Conservation (phyloP, 805 yeast species). For the Peterozyma toletana region DNA sequence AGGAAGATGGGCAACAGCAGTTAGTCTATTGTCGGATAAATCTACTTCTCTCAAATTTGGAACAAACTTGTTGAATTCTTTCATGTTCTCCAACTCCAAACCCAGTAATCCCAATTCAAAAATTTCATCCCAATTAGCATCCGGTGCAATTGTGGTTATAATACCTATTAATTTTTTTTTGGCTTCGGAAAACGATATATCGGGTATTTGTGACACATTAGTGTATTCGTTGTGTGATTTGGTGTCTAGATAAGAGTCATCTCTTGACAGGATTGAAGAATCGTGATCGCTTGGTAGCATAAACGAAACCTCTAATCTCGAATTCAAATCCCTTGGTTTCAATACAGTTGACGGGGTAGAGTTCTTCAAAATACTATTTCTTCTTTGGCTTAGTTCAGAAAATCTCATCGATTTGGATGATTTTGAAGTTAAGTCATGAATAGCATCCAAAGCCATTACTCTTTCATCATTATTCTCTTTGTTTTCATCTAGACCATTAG, state of each 20-base stretch:
- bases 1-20: conserved; percentile 41
- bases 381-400: neutral
- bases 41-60: conserved; percentile 34
- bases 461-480: conserved; percentile 3
- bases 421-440: conserved; percentile 6
- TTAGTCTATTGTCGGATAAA: conserved; percentile 33
- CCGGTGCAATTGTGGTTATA: conserved; percentile 34
- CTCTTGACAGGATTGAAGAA: conserved; percentile 11
- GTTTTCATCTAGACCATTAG: no score
- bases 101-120: conserved; percentile 27
- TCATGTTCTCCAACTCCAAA: conserved; percentile 29
- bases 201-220: conserved; percentile 27
- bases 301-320: conserved; percentile 30
- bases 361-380: conserved; percentile 2
- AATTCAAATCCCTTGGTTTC: conserved; percentile 3
- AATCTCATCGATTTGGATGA: neutral
- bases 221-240: conserved; percentile 20
- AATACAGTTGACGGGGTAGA: neutral
- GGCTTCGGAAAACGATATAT: conserved; percentile 41
- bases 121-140: conserved; percentile 35
- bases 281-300: conserved; percentile 23
- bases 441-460: conserved; percentile 5
- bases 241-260: conserved; percentile 11
- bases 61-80: conserved; percentile 34
- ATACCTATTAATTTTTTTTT: conserved; percentile 34